Base-by-base conservation (phyloP, 192 early-diverging fungal genomes). In the Coemansia sp. region DNA sequence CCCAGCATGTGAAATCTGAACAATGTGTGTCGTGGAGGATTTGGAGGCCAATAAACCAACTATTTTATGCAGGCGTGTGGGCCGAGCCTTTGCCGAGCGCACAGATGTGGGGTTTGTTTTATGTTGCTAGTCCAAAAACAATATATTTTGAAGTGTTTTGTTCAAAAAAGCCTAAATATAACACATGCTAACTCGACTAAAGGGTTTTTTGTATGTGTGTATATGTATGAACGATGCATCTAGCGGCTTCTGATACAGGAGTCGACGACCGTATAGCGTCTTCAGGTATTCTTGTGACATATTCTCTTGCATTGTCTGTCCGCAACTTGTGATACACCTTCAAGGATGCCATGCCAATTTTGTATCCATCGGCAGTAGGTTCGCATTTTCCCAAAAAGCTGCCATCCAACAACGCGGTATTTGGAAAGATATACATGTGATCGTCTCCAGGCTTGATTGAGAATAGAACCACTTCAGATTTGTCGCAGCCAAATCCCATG, bases 1-100 rank as follows among this genome's bases (percentile, higher is more conserved):
- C 31, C 57, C 57, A 60, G 31, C 57, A 60, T 60, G 57, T 60
- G 57, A 60, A 60, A 60, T 18, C 31, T n/a, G 11, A 60, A 8
- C 31, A 33, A 60, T 34, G 31, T 33, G 33, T 33, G 57, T 34
- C 57, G 57, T 60, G 57, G 57, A 60, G 31, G 3, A 60, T 60
- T 34, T 7, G 16, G 18, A 36, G n/a, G 31, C 57, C 57, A 60
- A 36, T 60, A 60, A 15, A 36, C 9, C 15, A 16, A 18, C 31
- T 7, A 5, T 18, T 8, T 31, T 8, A 8, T n/a, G 57, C 8
- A 18, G 15, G 31, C 9, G 15, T 34, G 18, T 7, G 3, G 29
- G 57, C 57, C 57, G 57, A 60, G 16, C 29, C 18, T 34, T 34
- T 60, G 57, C 57, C 57, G 57, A 7, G 20, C 24, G 11, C 52